Evolutionary conservation across 768 basidiomycete genomes (phyloP).

Genomic region (Pleurotus pulmonarius): DNA sequence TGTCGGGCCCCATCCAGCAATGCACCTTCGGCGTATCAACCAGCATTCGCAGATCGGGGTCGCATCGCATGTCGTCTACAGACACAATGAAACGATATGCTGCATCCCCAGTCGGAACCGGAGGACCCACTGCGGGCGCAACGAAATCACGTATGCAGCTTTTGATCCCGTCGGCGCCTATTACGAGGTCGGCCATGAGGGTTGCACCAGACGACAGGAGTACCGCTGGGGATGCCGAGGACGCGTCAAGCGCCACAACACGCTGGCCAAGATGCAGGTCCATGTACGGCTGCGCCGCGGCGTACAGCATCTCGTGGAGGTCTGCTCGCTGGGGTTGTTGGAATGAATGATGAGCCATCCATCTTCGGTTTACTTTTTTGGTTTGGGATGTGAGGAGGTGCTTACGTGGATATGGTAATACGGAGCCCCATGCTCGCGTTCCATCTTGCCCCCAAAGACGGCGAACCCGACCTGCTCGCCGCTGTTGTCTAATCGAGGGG

Average conservation of each 20-base stretch:
- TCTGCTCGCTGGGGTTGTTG: slow-evolving; percentile 41
- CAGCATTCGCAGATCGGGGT: slow-evolving; percentile 47
- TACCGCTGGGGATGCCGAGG: slow-evolving; percentile 19
- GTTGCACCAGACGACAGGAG: slow-evolving; percentile 37
- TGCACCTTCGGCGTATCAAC: slow-evolving; percentile 49
- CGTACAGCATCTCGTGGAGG: slow-evolving; percentile 34
- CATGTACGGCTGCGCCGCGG: slow-evolving; percentile 28
- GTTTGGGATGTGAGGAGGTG: slow-evolving; percentile 13
- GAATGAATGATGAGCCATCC: neutral
- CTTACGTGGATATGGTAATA: slow-evolving; percentile 30
- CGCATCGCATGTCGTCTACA: slow-evolving; percentile 36
- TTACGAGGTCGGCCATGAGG: slow-evolving; percentile 31
- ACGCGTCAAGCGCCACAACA: slow-evolving; percentile 23
- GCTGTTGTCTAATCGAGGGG: slow-evolving; percentile 32
- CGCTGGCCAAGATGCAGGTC: slow-evolving; percentile 29
- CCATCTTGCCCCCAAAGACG: slow-evolving; percentile 17
- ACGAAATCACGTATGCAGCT: slow-evolving; percentile 41
- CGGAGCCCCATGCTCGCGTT: slow-evolving; percentile 23
- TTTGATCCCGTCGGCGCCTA: slow-evolving; percentile 36
- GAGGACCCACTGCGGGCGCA: slow-evolving; percentile 38
- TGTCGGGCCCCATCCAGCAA: slow-evolving; percentile 53
- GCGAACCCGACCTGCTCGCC: slow-evolving; percentile 51
- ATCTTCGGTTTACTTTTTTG: neutral
- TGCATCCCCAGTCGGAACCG: slow-evolving; percentile 55
- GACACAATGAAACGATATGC: slow-evolving; percentile 55